Evolutionary conservation across 306 rosid species (phyloP).

Genomic region (Cicer cuneatum): DNA sequence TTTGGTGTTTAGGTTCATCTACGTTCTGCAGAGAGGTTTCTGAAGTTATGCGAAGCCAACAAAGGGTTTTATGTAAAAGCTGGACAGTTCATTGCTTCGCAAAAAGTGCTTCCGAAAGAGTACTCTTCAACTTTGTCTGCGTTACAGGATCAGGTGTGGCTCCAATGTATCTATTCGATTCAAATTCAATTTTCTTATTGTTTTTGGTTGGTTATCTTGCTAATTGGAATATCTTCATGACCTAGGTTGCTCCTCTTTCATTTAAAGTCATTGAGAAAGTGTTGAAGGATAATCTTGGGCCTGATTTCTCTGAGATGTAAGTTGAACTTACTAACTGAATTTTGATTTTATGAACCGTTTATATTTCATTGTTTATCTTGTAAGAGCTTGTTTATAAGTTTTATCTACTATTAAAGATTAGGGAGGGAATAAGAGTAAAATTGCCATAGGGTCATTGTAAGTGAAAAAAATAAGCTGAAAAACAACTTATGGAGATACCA

Average conservation of each 20-base stretch:
- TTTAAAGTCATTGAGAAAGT: constrained; percentile 65
- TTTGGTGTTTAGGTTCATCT: constrained; percentile 66
- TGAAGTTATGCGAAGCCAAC: constrained; percentile 76
- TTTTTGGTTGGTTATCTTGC: constrained; percentile 42
- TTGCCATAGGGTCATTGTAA: background rate
- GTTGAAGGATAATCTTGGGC: constrained; percentile 64
- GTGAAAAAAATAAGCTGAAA: background rate
- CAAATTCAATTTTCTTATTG: background rate
- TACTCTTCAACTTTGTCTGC: constrained; percentile 74
- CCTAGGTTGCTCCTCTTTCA: constrained; percentile 79
- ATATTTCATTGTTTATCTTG: background rate
- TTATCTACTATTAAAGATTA: background rate
- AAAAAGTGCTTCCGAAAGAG: constrained; percentile 75
- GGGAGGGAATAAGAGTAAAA: background rate
- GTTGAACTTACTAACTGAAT: constrained; percentile 44
- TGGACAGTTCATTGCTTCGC: constrained; percentile 80
- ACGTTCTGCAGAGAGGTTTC: constrained; percentile 76
- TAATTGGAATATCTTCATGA: constrained; percentile 44
- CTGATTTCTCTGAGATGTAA: constrained; percentile 71
- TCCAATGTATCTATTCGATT: constrained; percentile 19
- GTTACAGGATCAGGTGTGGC: constrained; percentile 76
- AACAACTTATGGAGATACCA: background rate
- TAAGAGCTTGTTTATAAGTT: background rate
- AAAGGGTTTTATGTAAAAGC: constrained; percentile 95
- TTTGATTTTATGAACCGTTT: constrained; percentile 22